Conservation (phyloP, 345 rosid species). For the Iberis pinnata region DNA sequence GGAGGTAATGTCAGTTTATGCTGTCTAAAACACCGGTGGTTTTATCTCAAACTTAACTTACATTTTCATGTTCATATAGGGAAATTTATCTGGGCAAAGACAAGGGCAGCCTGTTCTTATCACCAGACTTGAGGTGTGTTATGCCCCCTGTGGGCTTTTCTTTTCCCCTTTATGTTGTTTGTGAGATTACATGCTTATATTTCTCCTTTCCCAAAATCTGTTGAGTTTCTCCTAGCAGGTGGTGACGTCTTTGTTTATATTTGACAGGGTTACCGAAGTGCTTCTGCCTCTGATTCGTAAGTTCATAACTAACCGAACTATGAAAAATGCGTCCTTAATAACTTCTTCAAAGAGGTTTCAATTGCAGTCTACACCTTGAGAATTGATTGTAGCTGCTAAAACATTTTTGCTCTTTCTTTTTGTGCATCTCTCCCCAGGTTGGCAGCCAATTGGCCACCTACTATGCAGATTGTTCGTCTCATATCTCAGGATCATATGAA, state of each 20-base stretch:
- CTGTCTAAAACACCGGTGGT: constrained; percentile 9
- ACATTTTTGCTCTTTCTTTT: not conserved
- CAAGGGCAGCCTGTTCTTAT: constrained; percentile 97
- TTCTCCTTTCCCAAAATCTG: not conserved
- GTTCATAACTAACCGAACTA: constrained; percentile 26
- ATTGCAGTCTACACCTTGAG: constrained; percentile 8
- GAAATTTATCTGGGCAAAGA: constrained; percentile 85
- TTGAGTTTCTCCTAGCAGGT: constrained; percentile 12
- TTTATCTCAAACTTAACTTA: not conserved
- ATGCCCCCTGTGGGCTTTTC: not conserved
- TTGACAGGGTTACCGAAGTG: constrained; percentile 84
- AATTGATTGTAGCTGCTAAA: constrained; percentile 4
- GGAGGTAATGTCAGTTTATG: constrained; percentile 67
- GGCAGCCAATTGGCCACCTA: constrained; percentile 91
- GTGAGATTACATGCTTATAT: no score
- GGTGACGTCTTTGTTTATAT: constrained; percentile 21
- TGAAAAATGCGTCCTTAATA: not conserved
- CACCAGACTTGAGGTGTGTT: constrained; percentile 83
- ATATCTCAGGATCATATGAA: constrained; percentile 98
- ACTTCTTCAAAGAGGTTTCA: not conserved
- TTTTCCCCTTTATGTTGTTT: not conserved
- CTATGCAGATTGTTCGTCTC: constrained; percentile 94
- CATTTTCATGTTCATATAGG: constrained; percentile 41
- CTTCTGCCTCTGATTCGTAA: constrained; percentile 88
- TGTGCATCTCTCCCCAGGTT: constrained; percentile 49